Percentiles rank a stretch among this genome's conserved stretches.
Conservation (phyloP, 2,329 filamentous ascomycete species). For the Trichoderma lentiforme region DNA sequence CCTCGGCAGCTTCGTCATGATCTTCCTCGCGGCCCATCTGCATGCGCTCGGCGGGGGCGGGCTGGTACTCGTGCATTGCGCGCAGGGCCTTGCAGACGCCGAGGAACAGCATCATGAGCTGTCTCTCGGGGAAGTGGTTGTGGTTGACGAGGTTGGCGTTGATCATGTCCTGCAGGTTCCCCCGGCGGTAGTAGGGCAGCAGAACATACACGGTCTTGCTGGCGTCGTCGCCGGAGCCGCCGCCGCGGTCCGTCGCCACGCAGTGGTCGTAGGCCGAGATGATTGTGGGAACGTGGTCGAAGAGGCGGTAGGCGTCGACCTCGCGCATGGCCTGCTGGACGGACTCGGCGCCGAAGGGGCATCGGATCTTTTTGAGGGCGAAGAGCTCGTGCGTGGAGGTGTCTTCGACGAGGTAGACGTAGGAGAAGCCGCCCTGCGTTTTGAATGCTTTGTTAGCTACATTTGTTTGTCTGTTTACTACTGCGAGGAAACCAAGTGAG, state of each 20-base stretch:
- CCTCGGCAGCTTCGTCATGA: conserved; percentile 33
- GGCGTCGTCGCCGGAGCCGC: conserved; percentile 56
- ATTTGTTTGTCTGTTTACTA: background rate
- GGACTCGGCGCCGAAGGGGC: conserved; percentile 94
- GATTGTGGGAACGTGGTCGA: conserved; percentile 77
- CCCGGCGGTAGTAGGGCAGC: conserved; percentile 89
- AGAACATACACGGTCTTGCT: conserved; percentile 96
- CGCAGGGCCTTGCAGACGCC: conserved; percentile 86
- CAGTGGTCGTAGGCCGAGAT: conserved; percentile 82
- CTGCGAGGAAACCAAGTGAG: background rate
- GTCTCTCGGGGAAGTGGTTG: conserved; percentile 80
- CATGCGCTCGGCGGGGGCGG: conserved; percentile 48
- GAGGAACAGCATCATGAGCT: conserved; percentile 84
- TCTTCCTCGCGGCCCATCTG: conserved; percentile 47
- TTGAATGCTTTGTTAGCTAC: background rate
- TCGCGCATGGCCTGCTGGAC: conserved; percentile 94
- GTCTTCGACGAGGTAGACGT: conserved; percentile 97
- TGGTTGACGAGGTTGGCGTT: conserved; percentile 98
- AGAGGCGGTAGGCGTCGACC: conserved; percentile 93
- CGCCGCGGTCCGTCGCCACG: conserved; percentile 69
- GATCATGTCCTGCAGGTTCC: conserved; percentile 96
- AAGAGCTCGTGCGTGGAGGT: conserved; percentile 78
- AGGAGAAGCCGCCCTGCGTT: conserved; percentile 85
- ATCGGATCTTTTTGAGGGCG: conserved; percentile 97
- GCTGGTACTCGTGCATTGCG: conserved; percentile 84